phyloP scores from a whole-genome alignment of 2,329 filamentous ascomycete genomes.

The Phaeophleospora eucalypticola region DNA sequence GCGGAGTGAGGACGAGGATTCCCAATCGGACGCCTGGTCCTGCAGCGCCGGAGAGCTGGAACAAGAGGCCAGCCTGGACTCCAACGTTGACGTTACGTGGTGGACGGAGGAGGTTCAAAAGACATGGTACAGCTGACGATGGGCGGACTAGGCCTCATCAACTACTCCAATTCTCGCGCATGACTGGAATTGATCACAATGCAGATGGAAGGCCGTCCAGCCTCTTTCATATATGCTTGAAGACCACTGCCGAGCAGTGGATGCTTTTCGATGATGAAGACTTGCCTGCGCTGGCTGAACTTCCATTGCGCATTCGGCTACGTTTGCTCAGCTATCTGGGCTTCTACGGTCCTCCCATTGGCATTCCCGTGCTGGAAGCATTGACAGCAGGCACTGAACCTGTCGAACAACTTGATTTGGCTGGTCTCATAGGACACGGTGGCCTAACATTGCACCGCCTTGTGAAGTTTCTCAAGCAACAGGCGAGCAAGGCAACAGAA shows the following conservation, averaged over 20 bases:
- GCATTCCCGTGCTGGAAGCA: slow-evolving; percentile 45
- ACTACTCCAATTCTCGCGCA: slow-evolving; percentile 24
- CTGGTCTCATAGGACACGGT: slow-evolving; percentile 44
- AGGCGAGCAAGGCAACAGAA: background rate
- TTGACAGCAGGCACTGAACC: slow-evolving; percentile 48
- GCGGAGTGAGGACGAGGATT: slow-evolving; percentile 33
- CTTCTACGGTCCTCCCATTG: slow-evolving; percentile 45
- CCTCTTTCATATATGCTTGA: slow-evolving; percentile 50
- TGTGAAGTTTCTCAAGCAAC: slow-evolving; percentile 41
- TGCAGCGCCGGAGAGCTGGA: slow-evolving; percentile 45
- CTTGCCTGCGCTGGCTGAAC: slow-evolving; percentile 48
- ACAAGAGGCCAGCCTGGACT: slow-evolving; percentile 30
- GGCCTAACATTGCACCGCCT: slow-evolving; percentile 43
- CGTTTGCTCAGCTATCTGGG: slow-evolving; percentile 55
- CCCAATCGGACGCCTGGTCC: slow-evolving; percentile 40
- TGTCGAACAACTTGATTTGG: slow-evolving; percentile 51
- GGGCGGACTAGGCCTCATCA: slow-evolving; percentile 25
- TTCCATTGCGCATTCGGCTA: slow-evolving; percentile 51
- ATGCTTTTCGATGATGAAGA: slow-evolving; percentile 55
- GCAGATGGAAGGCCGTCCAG: slow-evolving; percentile 29
- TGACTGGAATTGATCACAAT: slow-evolving; percentile 16
- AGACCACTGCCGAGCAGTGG: slow-evolving; percentile 55
- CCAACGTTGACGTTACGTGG: slow-evolving; percentile 15
- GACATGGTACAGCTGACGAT: slow-evolving; percentile 10
- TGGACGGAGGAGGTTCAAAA: slow-evolving; percentile 14